These are phyloP conservation scores for Phylloporus scabripes DNA, from an alignment of 768 basidiomycete species.

Conservation along the genomic window DNA sequence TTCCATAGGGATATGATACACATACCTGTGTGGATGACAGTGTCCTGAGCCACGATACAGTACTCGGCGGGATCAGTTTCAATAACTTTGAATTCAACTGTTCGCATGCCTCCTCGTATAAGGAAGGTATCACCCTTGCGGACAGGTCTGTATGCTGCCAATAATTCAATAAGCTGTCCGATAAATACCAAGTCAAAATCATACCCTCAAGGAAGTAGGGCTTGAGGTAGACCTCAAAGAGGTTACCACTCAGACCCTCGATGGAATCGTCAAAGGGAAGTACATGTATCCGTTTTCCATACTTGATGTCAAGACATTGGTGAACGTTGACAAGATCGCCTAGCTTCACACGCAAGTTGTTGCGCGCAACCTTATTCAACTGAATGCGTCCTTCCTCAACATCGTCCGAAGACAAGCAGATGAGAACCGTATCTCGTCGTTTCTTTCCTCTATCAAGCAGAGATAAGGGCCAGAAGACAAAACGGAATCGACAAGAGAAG, in stretches of 20 bases:
- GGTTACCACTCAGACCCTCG: slow-evolving; percentile 95
- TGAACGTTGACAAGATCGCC: slow-evolving; percentile 96
- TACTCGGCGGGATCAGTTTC: slow-evolving; percentile 98
- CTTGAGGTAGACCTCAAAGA: slow-evolving; percentile 98
- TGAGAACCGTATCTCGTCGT: slow-evolving; percentile 94
- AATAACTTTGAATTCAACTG: slow-evolving; percentile 98
- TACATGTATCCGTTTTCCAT: slow-evolving; percentile 95
- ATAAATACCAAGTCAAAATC: slow-evolving; percentile 10
- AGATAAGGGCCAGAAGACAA: slow-evolving; percentile 1
- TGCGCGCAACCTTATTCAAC: slow-evolving; percentile 99
- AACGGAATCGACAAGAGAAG: background rate
- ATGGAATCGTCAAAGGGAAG: slow-evolving; percentile 98
- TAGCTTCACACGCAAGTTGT: slow-evolving; percentile 96
- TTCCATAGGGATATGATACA: background rate
- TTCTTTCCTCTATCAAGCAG: slow-evolving; percentile 76
- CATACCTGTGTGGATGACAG: slow-evolving; percentile 87
- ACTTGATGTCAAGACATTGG: slow-evolving; percentile 96
- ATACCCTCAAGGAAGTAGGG: slow-evolving; percentile 96
- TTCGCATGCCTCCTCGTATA: slow-evolving; percentile 96
- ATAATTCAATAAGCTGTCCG: slow-evolving; percentile 2
- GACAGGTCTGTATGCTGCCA: slow-evolving; percentile 82
- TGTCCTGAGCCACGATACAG: slow-evolving; percentile 99
- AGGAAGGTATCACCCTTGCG: slow-evolving; percentile 99
- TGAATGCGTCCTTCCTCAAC: slow-evolving; percentile 98
- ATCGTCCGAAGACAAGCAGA: slow-evolving; percentile 91